Base-by-base conservation (phyloP, 208 protist species). In the Wallacemonas collosoma region DNA sequence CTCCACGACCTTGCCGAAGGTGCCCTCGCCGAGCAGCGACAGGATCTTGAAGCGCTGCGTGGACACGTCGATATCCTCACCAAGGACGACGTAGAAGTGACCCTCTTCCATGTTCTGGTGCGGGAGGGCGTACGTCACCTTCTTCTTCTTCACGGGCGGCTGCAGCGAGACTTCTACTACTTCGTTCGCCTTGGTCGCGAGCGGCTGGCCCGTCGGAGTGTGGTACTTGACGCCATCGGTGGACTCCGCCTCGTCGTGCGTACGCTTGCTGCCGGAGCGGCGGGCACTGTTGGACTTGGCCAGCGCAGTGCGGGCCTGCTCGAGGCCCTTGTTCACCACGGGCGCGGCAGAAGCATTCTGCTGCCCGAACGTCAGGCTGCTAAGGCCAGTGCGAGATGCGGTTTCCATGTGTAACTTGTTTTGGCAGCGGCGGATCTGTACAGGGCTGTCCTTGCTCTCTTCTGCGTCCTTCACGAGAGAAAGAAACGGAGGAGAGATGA, bases 11-110 rank as follows among this genome's bases (percentile, higher is more conserved):
- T 94, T 95, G 62, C 86, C 93, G 72, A 95, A 95, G 39, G 93
- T 97, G 64, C 92, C 92, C 79, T 97, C 88, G 55, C 92, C 89
- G 17, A 95, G 73, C 69, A 95, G 77, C 39, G 86, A 91, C n/a
- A 97, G 87, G 58, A 97, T 95, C 77, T 97, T 95, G 82, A 91
- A 95, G 35, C 92, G 85, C 72, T 89, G 74, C 68, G 88, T 92
- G 6, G 85, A 92, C 39, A 90, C 92, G 68, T 95, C 90, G 69
- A 97, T 90, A 76, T 95, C 88, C 76, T 95, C 89, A 60, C 93
- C 93, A 53, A 95, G 83, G 63, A 95, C 90, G 53, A 97, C 89
- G 80, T 95, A 91, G 74, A 95, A 97, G 79, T 97, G 93, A 35
- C 93, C 93, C 74, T 93, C 86, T 76, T 95, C 90, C 74, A 90